phyloP scores from a whole-genome alignment of 257 asterid genomes.

The Echium plantagineum region DNA sequence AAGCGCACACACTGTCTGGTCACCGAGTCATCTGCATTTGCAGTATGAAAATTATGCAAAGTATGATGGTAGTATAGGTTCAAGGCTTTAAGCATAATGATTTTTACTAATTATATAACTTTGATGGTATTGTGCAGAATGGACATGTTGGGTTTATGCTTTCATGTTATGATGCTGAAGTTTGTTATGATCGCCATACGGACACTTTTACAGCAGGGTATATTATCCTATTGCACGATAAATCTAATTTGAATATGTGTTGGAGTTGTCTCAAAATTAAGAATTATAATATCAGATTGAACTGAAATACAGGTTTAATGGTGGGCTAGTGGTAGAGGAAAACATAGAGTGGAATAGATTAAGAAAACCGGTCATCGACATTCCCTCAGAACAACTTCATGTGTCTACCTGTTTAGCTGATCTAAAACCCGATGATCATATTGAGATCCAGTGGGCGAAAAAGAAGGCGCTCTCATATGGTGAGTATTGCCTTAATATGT shows the following conservation, averaged over 20 bases:
- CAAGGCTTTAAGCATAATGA: too few species aligned
- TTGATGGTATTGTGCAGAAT: constrained; percentile 17
- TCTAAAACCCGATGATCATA: constrained; percentile 54
- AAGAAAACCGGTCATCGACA: constrained; percentile 55
- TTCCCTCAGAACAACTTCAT: constrained; percentile 54
- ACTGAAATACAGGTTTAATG: constrained; percentile 46
- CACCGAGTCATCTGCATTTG: too few species aligned
- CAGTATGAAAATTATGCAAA: too few species aligned
- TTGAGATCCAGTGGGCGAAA: too few species aligned
- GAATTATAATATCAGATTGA: neutral
- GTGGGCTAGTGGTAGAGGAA: constrained; percentile 52
- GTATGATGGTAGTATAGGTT: too few species aligned
- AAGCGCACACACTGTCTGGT: neutral
- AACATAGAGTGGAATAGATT: constrained; percentile 76
- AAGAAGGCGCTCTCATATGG: constrained; percentile 49
- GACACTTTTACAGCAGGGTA: constrained; percentile 22
- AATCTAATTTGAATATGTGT: neutral
- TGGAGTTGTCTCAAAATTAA: neutral
- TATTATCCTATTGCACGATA: neutral
- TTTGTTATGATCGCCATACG: constrained; percentile 15
- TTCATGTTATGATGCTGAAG: constrained; percentile 23
- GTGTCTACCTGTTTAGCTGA: constrained; percentile 58
- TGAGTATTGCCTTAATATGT: constrained; percentile 14
- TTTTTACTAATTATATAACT: neutral
- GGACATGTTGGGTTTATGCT: constrained; percentile 24